These are phyloP conservation scores for Neurospora crassa DNA, from an alignment of 2,329 filamentous ascomycete species.

Conservation along the genomic window DNA sequence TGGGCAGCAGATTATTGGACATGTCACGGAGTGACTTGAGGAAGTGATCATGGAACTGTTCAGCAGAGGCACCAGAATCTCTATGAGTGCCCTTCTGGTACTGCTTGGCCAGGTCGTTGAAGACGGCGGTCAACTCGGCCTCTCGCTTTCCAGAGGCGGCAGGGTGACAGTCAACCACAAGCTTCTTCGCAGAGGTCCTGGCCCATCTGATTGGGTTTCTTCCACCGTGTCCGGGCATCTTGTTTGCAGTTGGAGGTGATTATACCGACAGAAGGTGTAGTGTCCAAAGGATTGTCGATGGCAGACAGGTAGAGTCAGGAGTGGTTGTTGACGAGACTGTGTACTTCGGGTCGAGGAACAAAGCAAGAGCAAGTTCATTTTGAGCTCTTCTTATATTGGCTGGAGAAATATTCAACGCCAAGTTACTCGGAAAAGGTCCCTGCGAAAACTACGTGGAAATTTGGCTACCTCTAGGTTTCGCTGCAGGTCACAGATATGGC, in stretches of 20 bases:
- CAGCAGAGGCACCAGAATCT: too few species aligned
- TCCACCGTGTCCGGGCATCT: not conserved
- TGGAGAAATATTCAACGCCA: not conserved
- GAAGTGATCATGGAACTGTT: too few species aligned
- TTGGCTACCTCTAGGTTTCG: not conserved
- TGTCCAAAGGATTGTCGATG: not conserved
- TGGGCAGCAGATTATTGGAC: too few species aligned
- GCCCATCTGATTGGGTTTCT: not conserved
- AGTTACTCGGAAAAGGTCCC: too few species aligned
- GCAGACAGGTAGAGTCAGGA: not conserved
- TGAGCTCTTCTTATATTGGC: not conserved
- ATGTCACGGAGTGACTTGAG: too few species aligned
- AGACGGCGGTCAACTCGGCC: not conserved
- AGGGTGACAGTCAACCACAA: not conserved
- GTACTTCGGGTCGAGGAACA: not conserved
- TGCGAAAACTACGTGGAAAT: not conserved
- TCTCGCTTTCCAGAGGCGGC: not conserved
- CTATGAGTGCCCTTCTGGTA: not conserved
- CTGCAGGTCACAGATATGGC: not conserved
- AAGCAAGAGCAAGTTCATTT: not conserved
- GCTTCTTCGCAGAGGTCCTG: not conserved
- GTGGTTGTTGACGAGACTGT: not conserved
- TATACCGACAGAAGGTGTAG: not conserved
- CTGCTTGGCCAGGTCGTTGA: not conserved
- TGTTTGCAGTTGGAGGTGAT: not conserved